These are phyloP conservation scores for Candida khao-thaluensis DNA, from an alignment of 805 yeast genomes.

Conservation along the genomic window DNA sequence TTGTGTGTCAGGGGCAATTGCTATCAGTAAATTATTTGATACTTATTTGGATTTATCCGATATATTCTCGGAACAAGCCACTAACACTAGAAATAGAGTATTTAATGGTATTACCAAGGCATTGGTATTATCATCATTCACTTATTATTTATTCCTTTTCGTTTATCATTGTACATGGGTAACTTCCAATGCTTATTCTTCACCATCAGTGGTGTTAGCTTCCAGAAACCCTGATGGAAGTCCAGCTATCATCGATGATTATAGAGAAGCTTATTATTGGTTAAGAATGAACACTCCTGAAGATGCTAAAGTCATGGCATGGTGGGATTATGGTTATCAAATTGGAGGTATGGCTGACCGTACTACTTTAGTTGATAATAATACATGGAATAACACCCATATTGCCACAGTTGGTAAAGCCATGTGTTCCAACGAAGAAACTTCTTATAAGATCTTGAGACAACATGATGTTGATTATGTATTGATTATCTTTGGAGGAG, in stretches of 20 bases:
- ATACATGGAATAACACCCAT: slow-evolving; percentile 99
- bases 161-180: slow-evolving; percentile 98
- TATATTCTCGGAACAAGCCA: slow-evolving; percentile 16
- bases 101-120: slow-evolving; percentile 51
- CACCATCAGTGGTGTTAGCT: slow-evolving; percentile 95
- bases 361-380: slow-evolving; percentile 96
- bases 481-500: slow-evolving; percentile 89
- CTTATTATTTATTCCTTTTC: slow-evolving; percentile 72
- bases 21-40: slow-evolving; percentile 81
- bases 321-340: slow-evolving; percentile 99
- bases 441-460: slow-evolving; percentile 81
- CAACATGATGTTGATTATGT: slow-evolving; percentile 95
- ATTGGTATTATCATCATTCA: slow-evolving; percentile 64
- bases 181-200: slow-evolving; percentile 90
- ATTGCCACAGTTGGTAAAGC: slow-evolving; percentile 99
- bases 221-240: slow-evolving; percentile 83
- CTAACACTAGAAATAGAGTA: slow-evolving; percentile 8
- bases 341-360: slow-evolving; percentile 99
- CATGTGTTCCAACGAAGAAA: slow-evolving; percentile 86
- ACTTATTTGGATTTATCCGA: slow-evolving; percentile 69
- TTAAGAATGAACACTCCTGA: slow-evolving; percentile 95
- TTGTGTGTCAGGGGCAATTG: slow-evolving; percentile 89
- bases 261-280: slow-evolving; percentile 99
- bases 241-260: slow-evolving; percentile 85
- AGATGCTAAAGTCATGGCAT: slow-evolving; percentile 93